A percentile compares a stretch with the other conserved stretches of the same genome.
These are phyloP conservation scores for Aureobasidium lini DNA, from an alignment of 2,329 filamentous ascomycete genomes.

Conservation along the genomic window DNA sequence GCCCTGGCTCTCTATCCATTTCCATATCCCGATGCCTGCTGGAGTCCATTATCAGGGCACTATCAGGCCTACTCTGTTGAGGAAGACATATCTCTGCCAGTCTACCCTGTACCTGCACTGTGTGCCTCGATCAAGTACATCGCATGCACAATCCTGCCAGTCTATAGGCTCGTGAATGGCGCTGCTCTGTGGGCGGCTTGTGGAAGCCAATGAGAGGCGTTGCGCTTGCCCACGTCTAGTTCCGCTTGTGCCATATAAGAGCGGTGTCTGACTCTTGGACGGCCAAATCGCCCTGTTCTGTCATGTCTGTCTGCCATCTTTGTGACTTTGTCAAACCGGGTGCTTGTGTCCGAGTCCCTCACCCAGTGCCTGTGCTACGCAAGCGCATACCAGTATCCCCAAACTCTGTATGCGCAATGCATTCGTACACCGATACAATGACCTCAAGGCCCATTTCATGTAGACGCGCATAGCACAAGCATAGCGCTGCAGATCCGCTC, in stretches of 20 bases:
- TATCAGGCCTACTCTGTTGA: background rate
- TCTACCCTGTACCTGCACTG: background rate
- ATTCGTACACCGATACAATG: conserved; percentile 10
- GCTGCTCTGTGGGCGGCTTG: conserved; percentile 8
- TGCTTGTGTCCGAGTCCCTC: conserved; percentile 4
- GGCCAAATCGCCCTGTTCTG: background rate
- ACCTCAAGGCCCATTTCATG: background rate
- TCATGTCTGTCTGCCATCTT: conserved; percentile 3
- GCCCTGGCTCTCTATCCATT: background rate
- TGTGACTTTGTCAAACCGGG: background rate
- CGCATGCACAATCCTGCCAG: background rate
- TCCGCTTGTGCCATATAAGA: conserved; percentile 13
- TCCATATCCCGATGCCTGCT: background rate
- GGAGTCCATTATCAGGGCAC: background rate
- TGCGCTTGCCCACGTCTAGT: conserved; percentile 13
- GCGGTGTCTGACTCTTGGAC: conserved; percentile 13
- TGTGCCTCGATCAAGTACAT: background rate
- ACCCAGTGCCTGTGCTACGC: background rate
- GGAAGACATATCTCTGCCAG: background rate
- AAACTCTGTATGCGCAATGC: conserved; percentile 2
- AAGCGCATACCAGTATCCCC: conserved; percentile 10
- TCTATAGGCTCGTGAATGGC: background rate
- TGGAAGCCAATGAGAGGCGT: conserved; percentile 12
- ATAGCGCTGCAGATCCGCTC: conserved; percentile 12
- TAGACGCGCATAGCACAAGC: conserved; percentile 7